Base-by-base conservation (phyloP, 2,329 filamentous ascomycete species). In the Aureobasidium musti region DNA sequence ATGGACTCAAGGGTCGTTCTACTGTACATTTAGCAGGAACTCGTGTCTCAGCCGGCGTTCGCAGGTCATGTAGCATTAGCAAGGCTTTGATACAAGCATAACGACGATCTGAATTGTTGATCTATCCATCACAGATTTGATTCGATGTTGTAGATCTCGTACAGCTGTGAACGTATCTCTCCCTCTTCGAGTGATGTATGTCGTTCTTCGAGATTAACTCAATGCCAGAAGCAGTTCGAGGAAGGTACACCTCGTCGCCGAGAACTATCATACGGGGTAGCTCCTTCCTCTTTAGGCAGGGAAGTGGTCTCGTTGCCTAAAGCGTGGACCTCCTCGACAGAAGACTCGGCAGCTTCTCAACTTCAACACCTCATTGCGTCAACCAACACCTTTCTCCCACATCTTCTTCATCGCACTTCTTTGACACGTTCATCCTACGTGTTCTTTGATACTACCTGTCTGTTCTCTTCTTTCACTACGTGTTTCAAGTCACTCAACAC, bases 31-130 rank as follows among this genome's bases (percentile, higher is more conserved):
- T 52, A 53, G 60, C 60, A 53, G 59, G 45, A 17, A 43, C 19
- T 53, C 47, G 19, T 43, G 26, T 35, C 43, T 63, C 45, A 39
- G 3, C 5, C 11, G 45, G 37, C 35, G 47, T 53, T 53, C 2
- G 35, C 19, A 50, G 43, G 33, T 26, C 57, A 61, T 63, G 59
- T 50, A 63, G 59, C 59, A 63, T 49, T 63, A 63, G 43, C 59
- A 37, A 11, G 33, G 43, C 35, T 63, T 50, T 41, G 19, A 45
- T 30, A 13, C 23, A 61, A 61, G 57, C 43, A 23, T 37, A 37
- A 61, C 41, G 57, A 49, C 39, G 37, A 43, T 35, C 30, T 47
- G 30, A 37, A 21, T 4, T 45, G 56, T 49, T 61, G 39, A 59
- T 59, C 54, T 43, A 59, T 30, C 8, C 19, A n/a, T 41, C 26